phyloP scores from a whole-genome alignment of 2,329 filamentous ascomycete genomes.

The Diaporthe ilicicola region DNA sequence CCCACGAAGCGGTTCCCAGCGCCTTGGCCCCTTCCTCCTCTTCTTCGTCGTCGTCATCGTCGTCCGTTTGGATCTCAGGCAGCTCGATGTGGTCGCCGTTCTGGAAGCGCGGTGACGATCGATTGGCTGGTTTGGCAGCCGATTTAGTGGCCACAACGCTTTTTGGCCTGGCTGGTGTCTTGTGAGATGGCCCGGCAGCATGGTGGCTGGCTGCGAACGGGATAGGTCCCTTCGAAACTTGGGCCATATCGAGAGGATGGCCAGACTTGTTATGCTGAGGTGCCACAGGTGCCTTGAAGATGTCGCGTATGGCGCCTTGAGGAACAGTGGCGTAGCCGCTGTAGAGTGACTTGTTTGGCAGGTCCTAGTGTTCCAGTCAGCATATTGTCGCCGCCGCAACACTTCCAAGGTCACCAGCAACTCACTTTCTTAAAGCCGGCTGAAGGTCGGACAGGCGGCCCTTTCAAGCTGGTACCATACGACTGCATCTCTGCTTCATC shows the following conservation, averaged over 20 bases:
- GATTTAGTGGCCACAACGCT: constrained; percentile 60
- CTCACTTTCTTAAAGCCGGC: constrained; percentile 74
- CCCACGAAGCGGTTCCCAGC: constrained; percentile 77
- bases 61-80: constrained; percentile 94
- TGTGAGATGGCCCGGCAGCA: constrained; percentile 63
- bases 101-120: constrained; percentile 84
- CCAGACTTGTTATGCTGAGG: constrained; percentile 73
- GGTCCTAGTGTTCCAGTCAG: constrained; percentile 60
- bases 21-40: constrained; percentile 62
- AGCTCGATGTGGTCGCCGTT: constrained; percentile 91
- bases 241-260: constrained; percentile 84
- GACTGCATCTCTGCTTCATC: constrained; percentile 69
- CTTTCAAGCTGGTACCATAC: constrained; percentile 71
- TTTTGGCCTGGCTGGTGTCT: constrained; percentile 72
- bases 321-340: constrained; percentile 69
- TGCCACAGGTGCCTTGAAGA: constrained; percentile 72
- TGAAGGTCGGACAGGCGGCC: constrained; percentile 85
- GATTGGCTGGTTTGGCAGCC: constrained; percentile 65
- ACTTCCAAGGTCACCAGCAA: neutral
- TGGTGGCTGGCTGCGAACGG: constrained; percentile 81
- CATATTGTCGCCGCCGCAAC: constrained; percentile 18
- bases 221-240: constrained; percentile 87
- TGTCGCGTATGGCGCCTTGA: constrained; percentile 59
- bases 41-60: constrained; percentile 83
- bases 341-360: constrained; percentile 67